Base-by-base conservation (phyloP, 2,329 filamentous ascomycete species). In the Fonsecaea multimorphosa region DNA sequence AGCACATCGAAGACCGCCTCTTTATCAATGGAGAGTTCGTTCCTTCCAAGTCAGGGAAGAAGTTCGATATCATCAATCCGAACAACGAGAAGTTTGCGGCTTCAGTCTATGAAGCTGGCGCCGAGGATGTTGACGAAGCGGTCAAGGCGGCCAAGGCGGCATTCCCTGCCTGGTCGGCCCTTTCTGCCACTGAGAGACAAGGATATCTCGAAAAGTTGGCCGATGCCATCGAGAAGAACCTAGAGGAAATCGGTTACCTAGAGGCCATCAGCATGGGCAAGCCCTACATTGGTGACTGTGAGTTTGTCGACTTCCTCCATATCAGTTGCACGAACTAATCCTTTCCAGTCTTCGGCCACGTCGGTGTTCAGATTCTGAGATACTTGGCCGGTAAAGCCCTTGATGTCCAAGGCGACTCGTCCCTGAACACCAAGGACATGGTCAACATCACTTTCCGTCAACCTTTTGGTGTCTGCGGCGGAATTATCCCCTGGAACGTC, bases 301-400 rank as follows among this genome's bases (percentile, higher is more conserved):
- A 63, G 60, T 29, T 61, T 36, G 8, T 34, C 36, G 27, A 36
- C 38, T 16, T 12, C 31, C 31, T 24, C 24, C 29, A 12, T 19
- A 2, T 40, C 46, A 55, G 11, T 46, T 2, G 12, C 8, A 40
- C 54, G 14, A 29, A 29, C 58, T 61, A 29, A 61, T 46, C 22
- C 29, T 29, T 38, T 46, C 87, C 76, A 90, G 87, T 70, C 92
- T 97, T 76, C 84, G 96, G 49, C 81, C 78, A 61, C 85, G 86
- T 73, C 72, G 88, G 89, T 65, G 83, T 86, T 70, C 88, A 84
- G 75, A 89, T 86, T 81, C 79, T 97, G 74, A 88, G 93, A 79
- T 97, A 94, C 83, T 95, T 93, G 74, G 61, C 62, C 32, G 66
- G 60, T 58, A 66, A 64, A 52, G 66, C 66, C 11, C 61, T 65